Conservation (phyloP, 306 rosid species). For the Corylus americana region DNA sequence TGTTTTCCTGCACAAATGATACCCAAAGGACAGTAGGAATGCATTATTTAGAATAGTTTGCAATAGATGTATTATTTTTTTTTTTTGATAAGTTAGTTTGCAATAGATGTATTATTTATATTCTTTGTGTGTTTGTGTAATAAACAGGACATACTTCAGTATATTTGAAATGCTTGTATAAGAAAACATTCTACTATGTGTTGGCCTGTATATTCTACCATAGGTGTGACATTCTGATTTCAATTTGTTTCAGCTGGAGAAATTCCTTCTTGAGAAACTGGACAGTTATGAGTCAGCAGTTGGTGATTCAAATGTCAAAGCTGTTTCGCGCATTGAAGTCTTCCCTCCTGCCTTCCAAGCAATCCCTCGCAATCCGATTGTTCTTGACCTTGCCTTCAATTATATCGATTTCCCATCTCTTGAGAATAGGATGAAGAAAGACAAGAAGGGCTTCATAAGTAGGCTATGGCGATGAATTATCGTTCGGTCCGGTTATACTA, state of each 20-base stretch:
- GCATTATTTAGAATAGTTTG: background rate
- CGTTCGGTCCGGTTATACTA: background rate
- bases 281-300: conserved; percentile 49
- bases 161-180: background rate
- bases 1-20: background rate
- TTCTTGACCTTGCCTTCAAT: conserved; percentile 53
- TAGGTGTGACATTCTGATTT: background rate
- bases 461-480: conserved; percentile 51
- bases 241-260: conserved; percentile 36
- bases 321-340: conserved; percentile 43
- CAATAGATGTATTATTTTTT: background rate
- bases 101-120: background rate
- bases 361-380: conserved; percentile 57
- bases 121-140: too few relatives aligned
- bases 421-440: conserved; percentile 57
- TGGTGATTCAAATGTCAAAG: conserved; percentile 39
- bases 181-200: background rate
- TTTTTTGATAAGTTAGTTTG: background rate
- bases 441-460: conserved; percentile 53
- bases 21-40: background rate
- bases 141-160: too few relatives aligned
- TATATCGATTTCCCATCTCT: conserved; percentile 61
- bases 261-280: conserved; percentile 54
- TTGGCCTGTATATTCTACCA: background rate
- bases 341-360: conserved; percentile 51